Evolutionary conservation across 805 yeast genomes (phyloP).

Genomic region (Kodamaea leandrae): DNA sequence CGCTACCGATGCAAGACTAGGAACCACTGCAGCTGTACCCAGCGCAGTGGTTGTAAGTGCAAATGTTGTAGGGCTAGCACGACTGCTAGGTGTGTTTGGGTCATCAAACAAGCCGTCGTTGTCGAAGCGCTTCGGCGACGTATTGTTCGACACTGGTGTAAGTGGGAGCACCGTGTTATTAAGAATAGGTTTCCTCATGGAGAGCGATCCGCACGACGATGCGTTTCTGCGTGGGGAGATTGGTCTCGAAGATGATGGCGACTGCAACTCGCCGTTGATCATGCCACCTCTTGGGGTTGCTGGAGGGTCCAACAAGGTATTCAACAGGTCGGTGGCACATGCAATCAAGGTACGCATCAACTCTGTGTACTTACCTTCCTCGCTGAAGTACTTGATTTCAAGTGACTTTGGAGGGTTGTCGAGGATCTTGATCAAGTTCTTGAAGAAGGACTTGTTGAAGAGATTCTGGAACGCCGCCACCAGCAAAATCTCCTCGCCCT

Average conservation of each 20-base stretch:
- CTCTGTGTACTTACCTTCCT: conserved; percentile 29
- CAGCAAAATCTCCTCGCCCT: conserved; percentile 21
- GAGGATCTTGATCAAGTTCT: conserved; percentile 32
- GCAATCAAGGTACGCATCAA: conserved; percentile 37
- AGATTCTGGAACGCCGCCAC: conserved; percentile 13
- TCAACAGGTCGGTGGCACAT: conserved; percentile 29
- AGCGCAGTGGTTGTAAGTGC: neutral
- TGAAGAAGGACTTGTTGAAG: conserved; percentile 23
- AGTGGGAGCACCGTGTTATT: conserved; percentile 13
- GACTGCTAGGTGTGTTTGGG: conserved; percentile 11
- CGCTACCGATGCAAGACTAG: conserved; percentile 6
- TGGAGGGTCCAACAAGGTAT: conserved; percentile 20
- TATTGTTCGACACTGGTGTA: conserved; percentile 25
- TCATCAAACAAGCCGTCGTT: conserved; percentile 10
- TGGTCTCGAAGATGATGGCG: conserved; percentile 3
- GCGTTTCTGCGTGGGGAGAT: conserved; percentile 1
- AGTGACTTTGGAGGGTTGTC: conserved; percentile 47
- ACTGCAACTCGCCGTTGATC: conserved; percentile 3
- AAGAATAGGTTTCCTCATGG: conserved; percentile 1
- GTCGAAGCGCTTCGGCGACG: conserved; percentile 21
- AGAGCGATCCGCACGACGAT: neutral
- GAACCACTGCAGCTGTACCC: conserved; percentile 7
- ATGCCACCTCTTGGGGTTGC: conserved; percentile 31
- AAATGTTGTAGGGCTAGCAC: conserved; percentile 11
- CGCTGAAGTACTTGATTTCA: conserved; percentile 36